Evolutionary conservation across 495 filamentous ascomycete genomes (phyloP), one percentile per base, ranked within the genome.

Genomic region (Cryomyces antarcticus): DNA sequence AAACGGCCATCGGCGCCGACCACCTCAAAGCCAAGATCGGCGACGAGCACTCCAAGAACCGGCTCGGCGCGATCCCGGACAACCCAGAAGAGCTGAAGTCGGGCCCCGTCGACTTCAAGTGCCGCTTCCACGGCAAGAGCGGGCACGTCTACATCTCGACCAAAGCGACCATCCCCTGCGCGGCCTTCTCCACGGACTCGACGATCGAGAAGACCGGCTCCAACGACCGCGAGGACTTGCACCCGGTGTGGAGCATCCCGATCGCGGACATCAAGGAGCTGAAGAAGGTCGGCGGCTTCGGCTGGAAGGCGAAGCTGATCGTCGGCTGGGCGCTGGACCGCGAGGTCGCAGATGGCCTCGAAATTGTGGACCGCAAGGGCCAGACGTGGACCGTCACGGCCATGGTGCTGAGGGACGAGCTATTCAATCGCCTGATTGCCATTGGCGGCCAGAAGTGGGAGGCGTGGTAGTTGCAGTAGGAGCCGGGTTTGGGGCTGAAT

Each of bases 391-490:
- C 69, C 43, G 43, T 94, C 2, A 93, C 79, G 12, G 83, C 83
- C 4, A 68, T 88, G 58, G 69, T 68, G 48, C 54, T 79, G 57
- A 55, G 86, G 39, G 80, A 93, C 55, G 78, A 89, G 63, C 53
- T 94, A 42, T 92, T 93, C 52, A 92, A 93, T 62, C 71, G 86
- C 17, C 51, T 93, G 46, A 59, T 89, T 42, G 77, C 82, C 3
- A 80, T 93, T 52, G 82, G 81, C 29, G 73, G 70, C 37, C 83
- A 94, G 70, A 82, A 82, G 63, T 93, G 84, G 85, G 80, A 86
- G 65, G 72, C 71, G 50, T 82, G 74, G 70, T 93, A 53, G 41
- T 24, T 38, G 33, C 9, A 35, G 33, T 24, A 24, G 17, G 17
- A 24, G 17, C 17, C 17, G 17, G 17, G 17, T 24, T 24, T 24